Percentiles rank a stretch among this genome's conserved stretches.
These are phyloP conservation scores for Chrysosphaeria jannelii DNA, from an alignment of 2,329 filamentous ascomycete genomes.

Conservation along the genomic window DNA sequence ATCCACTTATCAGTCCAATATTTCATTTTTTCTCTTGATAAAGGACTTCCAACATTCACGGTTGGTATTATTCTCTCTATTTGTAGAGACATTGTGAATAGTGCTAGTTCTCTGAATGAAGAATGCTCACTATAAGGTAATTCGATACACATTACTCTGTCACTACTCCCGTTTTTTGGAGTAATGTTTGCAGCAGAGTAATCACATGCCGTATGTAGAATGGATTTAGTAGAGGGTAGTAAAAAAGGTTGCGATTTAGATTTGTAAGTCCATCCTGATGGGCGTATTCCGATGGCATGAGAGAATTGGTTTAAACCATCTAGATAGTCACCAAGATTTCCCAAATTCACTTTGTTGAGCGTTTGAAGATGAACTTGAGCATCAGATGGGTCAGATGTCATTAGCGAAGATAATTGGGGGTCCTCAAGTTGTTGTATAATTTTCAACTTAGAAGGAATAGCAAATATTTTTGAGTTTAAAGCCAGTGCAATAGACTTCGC, in stretches of 20 bases:
- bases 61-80: conserved; percentile 84
- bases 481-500: conserved; percentile 77
- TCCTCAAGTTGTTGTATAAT: conserved; percentile 71
- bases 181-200: conserved; percentile 22
- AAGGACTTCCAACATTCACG: conserved; percentile 45
- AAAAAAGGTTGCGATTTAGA: conserved; percentile 33
- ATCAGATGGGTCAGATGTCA: conserved; percentile 53
- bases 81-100: conserved; percentile 67
- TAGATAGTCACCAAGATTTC: conserved; percentile 75
- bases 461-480: conserved; percentile 67
- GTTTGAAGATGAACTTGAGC: conserved; percentile 97
- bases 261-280: conserved; percentile 81
- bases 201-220: background rate
- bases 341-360: conserved; percentile 73
- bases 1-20: conserved; percentile 33
- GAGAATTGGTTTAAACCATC: conserved; percentile 51
- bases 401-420: conserved; percentile 40
- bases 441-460: conserved; percentile 50
- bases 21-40: conserved; percentile 27
- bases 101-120: conserved; percentile 73
- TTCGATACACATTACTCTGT: conserved; percentile 62
- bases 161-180: conserved; percentile 66
- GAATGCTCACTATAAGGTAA: conserved; percentile 93
- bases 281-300: conserved; percentile 68
- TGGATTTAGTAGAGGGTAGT: no score